Conservation (phyloP, 1,139 yeast species). For the Yamadazyma trypodendri region DNA sequence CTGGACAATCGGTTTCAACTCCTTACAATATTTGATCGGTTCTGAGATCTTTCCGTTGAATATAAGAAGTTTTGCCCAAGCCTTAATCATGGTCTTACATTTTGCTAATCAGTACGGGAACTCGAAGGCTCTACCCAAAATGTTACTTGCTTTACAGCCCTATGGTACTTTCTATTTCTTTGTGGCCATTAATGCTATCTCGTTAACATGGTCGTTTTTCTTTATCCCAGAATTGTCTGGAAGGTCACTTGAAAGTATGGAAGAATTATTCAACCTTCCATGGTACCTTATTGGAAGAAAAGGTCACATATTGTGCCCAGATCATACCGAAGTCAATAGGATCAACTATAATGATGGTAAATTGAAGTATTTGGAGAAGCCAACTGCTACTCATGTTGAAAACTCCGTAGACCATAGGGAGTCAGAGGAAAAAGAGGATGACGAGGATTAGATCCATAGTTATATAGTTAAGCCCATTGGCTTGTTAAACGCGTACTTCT, state of each 20-base stretch:
- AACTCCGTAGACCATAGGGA: conserved; percentile 7
- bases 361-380: conserved; percentile 11
- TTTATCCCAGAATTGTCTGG: conserved; percentile 52
- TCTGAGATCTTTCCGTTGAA: conserved; percentile 56
- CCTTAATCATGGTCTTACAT: conserved; percentile 52
- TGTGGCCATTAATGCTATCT: conserved; percentile 35
- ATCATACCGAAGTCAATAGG: conserved; percentile 31
- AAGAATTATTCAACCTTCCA: conserved; percentile 51
- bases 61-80: conserved; percentile 48
- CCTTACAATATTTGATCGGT: conserved; percentile 52
- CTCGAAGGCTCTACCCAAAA: conserved; percentile 50
- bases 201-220: conserved; percentile 48
- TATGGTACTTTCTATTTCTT: conserved; percentile 54
- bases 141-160: conserved; percentile 43
- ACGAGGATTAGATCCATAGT: neutral
- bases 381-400: conserved; percentile 14
- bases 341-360: conserved; percentile 10
- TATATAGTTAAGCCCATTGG: too few species aligned
- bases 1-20: conserved; percentile 61
- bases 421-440: conserved; percentile 9
- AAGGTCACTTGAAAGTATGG: conserved; percentile 50
- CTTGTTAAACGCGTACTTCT: too few species aligned
- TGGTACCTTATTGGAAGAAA: conserved; percentile 54
- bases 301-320: conserved; percentile 49
- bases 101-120: conserved; percentile 56